Conservation (phyloP, 1,139 yeast genomes). For the Protomyces arabidopsidicola region DNA sequence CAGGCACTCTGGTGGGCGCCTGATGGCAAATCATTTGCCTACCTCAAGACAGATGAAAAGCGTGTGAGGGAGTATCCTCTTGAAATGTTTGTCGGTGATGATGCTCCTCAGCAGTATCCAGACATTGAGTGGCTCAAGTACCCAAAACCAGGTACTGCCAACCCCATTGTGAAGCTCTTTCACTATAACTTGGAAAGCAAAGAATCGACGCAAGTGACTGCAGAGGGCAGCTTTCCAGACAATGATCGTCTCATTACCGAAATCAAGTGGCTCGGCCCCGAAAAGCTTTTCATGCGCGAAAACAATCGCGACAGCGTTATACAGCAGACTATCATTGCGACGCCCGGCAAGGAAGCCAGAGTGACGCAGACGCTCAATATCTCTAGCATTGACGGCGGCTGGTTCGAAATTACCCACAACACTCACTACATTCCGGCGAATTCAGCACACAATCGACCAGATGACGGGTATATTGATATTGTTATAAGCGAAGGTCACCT, state of each 20-base stretch:
- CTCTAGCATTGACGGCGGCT: slow-evolving; percentile 47
- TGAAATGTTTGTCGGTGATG: slow-evolving; percentile 50
- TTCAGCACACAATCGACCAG: slow-evolving; percentile 40
- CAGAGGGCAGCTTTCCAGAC: slow-evolving; percentile 39
- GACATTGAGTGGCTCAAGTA: slow-evolving; percentile 56
- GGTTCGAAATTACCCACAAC: slow-evolving; percentile 80
- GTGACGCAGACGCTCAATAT: slow-evolving; percentile 46
- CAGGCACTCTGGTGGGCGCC: slow-evolving; percentile 85
- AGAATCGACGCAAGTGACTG: slow-evolving; percentile 5
- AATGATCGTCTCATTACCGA: slow-evolving; percentile 62
- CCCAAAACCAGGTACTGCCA: slow-evolving; percentile 81
- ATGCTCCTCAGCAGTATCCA: slow-evolving; percentile 50
- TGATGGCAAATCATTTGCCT: slow-evolving; percentile 60
- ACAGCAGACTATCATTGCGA: slow-evolving; percentile 54
- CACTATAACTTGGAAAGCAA: slow-evolving; percentile 35
- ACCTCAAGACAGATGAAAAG: slow-evolving; percentile 65
- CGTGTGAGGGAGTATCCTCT: slow-evolving; percentile 60
- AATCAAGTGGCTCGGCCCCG: slow-evolving; percentile 60
- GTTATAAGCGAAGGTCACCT: slow-evolving; percentile 59
- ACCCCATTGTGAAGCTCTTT: slow-evolving; percentile 57
- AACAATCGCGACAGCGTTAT: slow-evolving; percentile 67
- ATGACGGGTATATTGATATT: slow-evolving; percentile 67
- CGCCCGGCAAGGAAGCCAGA: slow-evolving; percentile 43
- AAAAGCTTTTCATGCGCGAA: slow-evolving; percentile 56
- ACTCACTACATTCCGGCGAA: slow-evolving; percentile 67